Evolutionary conservation across 2,329 filamentous ascomycete genomes (phyloP), one percentile per base, ranked within the genome.

Genomic region (Furcasterigmium sp.): DNA sequence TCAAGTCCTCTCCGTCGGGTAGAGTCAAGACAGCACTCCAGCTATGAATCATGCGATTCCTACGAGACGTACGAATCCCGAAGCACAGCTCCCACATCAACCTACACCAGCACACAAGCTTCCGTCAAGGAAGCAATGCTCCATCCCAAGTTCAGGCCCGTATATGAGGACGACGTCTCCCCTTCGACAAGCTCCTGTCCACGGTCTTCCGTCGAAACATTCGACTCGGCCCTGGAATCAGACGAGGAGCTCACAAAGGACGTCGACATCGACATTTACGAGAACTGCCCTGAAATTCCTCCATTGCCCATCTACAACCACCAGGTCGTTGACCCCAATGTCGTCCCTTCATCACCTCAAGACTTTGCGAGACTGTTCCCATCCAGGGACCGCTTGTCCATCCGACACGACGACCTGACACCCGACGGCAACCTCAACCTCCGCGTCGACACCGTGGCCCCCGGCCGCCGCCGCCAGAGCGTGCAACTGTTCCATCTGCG

Each of bases 351-450:
- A 2, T 91, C 84, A 1, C 85, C 91, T 4, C 75, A 84, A 46
- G 84, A 91, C 52, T 97, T 97, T 61, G 84, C 82, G 20, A 76
- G 83, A 42, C 77, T 95, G 42, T 98, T 96, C 62, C 91, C 93
- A 10, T 94, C 91, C 8, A 77, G 84, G 52, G 82, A 89, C 60
- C 80, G 87, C 44, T 69, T 97, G 41, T 80, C 80, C 28, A 89
- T 98, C 57, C 82, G 86, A 21, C 91, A 97, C 60, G 93, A 97
- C 60, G 89, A 96, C 64, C 81, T 87, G 39, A 93, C 90, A 0
- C 67, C 84, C 4, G 91, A 98, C 60, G 91, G 91, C 28, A 95
- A 96, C 71, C 94, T 96, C 89, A 97, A 97, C 60, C 75, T 98
- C 45, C 84, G 91, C 25, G 76, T 97, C 46, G 91, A 95, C 60